phyloP scores from a whole-genome alignment of 305 asterid genomes.

The Ajuga reptans region DNA sequence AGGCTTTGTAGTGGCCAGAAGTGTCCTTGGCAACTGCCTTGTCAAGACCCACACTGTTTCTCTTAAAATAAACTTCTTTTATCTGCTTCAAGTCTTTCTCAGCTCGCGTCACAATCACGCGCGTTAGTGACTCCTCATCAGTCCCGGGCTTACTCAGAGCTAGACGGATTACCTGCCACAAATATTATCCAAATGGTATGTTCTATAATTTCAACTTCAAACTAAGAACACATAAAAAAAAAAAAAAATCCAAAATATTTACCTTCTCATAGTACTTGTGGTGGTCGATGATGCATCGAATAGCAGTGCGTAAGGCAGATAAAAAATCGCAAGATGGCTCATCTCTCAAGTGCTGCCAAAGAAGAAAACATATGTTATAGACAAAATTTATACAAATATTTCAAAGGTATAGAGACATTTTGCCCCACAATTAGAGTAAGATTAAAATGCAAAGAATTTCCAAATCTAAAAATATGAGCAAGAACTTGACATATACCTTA shows the following conservation, averaged over 20 bases:
- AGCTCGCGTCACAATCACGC: conserved; percentile 57
- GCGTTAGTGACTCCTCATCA: conserved; percentile 47
- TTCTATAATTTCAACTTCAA: too few species aligned
- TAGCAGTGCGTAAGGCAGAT: conserved; percentile 39
- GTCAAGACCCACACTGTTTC: conserved; percentile 55
- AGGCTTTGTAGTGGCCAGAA: conserved; percentile 59
- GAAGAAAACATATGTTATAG: background rate
- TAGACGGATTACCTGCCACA: conserved; percentile 36
- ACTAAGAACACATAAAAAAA: too few species aligned
- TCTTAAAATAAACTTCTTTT: conserved; percentile 45
- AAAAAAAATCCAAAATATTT: background rate
- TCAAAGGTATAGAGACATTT: too few species aligned
- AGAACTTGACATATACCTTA: too few species aligned
- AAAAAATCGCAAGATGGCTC: conserved; percentile 32
- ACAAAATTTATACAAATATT: too few species aligned
- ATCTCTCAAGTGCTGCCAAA: conserved; percentile 37
- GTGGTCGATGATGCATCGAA: conserved; percentile 50
- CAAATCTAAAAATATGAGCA: too few species aligned
- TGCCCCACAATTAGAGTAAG: too few species aligned
- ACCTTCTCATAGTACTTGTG: conserved; percentile 75
- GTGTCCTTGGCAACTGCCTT: conserved; percentile 57
- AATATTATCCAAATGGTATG: too few species aligned
- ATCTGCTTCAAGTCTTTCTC: conserved; percentile 51
- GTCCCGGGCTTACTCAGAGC: conserved; percentile 45
- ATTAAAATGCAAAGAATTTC: too few species aligned